Evolutionary conservation across 108 stramenopile genomes (phyloP).

Genomic region (Fragilaria crotonensis): DNA sequence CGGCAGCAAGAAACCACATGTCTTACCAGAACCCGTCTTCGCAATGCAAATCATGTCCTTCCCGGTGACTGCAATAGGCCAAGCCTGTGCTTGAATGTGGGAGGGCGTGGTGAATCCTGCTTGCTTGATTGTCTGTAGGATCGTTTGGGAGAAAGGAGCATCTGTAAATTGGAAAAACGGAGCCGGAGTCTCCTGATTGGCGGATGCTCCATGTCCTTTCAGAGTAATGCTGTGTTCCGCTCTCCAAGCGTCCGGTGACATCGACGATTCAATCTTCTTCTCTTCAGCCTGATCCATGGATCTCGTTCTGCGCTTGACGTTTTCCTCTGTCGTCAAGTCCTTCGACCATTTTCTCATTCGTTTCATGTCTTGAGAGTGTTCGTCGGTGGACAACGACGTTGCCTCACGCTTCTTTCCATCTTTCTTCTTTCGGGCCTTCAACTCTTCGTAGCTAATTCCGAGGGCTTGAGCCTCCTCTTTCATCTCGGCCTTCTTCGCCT

Average conservation of each 20-base stretch:
- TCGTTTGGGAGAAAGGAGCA: conserved; percentile 60
- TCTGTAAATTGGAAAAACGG: conserved; percentile 73
- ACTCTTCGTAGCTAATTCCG: conserved; percentile 64
- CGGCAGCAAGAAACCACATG: conserved; percentile 95
- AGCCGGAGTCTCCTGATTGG: conserved; percentile 28
- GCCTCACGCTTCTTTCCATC: conserved; percentile 45
- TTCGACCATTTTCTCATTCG: conserved; percentile 75
- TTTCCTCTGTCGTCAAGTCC: conserved; percentile 31
- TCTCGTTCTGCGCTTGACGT: conserved; percentile 58
- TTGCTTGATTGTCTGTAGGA: conserved; percentile 52
- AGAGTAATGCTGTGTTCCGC: conserved; percentile 63
- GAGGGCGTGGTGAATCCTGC: conserved; percentile 84
- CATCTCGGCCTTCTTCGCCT: conserved; percentile 61
- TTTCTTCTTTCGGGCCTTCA: conserved; percentile 51
- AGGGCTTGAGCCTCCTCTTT: conserved; percentile 61
- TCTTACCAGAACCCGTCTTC: conserved; percentile 96
- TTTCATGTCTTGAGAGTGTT: conserved; percentile 60
- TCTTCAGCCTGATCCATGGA: conserved; percentile 84
- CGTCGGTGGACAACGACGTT: conserved; percentile 37
- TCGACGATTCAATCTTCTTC: conserved; percentile 17
- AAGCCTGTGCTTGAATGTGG: conserved; percentile 84
- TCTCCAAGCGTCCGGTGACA: conserved; percentile 77
- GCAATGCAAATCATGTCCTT: conserved; percentile 96
- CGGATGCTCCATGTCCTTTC: conserved; percentile 45
- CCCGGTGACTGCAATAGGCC: conserved; percentile 86